These are phyloP conservation scores for Paulownia fortunei DNA, from an alignment of 257 asterid genomes.

Conservation along the genomic window DNA sequence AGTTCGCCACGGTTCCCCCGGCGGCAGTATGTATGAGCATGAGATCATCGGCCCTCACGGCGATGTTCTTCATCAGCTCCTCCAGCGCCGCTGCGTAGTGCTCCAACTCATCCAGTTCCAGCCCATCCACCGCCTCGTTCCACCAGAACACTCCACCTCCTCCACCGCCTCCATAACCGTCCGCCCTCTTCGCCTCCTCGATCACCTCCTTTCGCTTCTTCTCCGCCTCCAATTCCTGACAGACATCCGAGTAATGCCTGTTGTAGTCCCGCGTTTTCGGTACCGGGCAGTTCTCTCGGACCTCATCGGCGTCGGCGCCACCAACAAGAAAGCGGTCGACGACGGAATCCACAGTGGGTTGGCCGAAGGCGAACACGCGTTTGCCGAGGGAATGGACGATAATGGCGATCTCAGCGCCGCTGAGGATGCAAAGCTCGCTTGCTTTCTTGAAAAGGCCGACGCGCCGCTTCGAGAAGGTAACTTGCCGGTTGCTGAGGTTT, in stretches of 20 bases:
- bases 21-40: conserved; percentile 16
- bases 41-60: conserved; percentile 32
- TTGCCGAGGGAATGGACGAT: conserved; percentile 51
- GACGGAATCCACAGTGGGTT: conserved; percentile 45
- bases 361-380: conserved; percentile 54
- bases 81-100: conserved; percentile 37
- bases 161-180: background rate
- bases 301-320: background rate
- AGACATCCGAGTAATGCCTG: conserved; percentile 28
- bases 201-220: conserved; percentile 37
- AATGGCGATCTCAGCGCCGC: conserved; percentile 51
- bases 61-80: conserved; percentile 32
- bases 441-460: conserved; percentile 60
- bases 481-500: conserved; percentile 49
- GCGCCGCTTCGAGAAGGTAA: conserved; percentile 59
- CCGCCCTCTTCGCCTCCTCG: conserved; percentile 34
- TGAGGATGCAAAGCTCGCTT: conserved; percentile 48
- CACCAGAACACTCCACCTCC: conserved; percentile 37
- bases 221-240: conserved; percentile 37
- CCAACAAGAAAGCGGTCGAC: conserved; percentile 39
- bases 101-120: conserved; percentile 44
- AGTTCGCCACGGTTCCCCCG: background rate
- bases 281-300: background rate
- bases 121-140: conserved; percentile 29
- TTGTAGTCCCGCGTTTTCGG: conserved; percentile 31